Evolutionary conservation across 2,329 filamentous ascomycete genomes (phyloP), one percentile per base, ranked within the genome.

Genomic region (Epichloe sibirici): DNA sequence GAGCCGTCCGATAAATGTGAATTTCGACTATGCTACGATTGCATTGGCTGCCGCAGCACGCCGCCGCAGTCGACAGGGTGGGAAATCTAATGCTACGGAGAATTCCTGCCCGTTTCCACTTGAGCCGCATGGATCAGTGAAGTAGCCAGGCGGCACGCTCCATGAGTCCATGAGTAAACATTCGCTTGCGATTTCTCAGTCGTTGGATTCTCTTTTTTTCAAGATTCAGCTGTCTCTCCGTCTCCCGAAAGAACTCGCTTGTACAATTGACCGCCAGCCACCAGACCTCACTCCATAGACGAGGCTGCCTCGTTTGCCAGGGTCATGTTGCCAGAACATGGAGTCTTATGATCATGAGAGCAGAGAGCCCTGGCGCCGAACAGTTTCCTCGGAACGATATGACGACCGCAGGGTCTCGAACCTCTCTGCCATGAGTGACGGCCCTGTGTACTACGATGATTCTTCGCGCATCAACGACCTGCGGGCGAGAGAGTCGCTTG

Each of bases 361-460:
- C 59, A 58, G 59, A 53, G 59, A 68, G 56, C 61, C 62, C 55
- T 62, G 57, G 55, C 58, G 58, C 21, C 49, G 12, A 45, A 28
- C 9, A 46, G 43, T 38, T 34, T 23, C 43, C 35, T 12, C 43
- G 6, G 49, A 31, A 23, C 34, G 38, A 5, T 23, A 40, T 25
- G 37, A 15, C 35, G 21, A 34, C 25, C 17, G 35, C 7, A 31
- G 43, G 15, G 23, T 8, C 35, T 70, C 69, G 38, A 66, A 59
- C 56, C 53, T 69, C 55, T 66, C 67, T 35, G 58, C 67, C n/a
- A 58, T 64, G 52, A 63, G 56, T 53, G 65, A 65, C 48, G 58
- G 62, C 28, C 53, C 60, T 38, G 58, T 55, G 50, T 58, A 60
- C 6, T 62, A 67, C 55, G 61, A 68, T 23, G 55, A 54, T 7